Base-by-base conservation (phyloP, 2,329 filamentous ascomycete species). In the Daldinia sp. region DNA sequence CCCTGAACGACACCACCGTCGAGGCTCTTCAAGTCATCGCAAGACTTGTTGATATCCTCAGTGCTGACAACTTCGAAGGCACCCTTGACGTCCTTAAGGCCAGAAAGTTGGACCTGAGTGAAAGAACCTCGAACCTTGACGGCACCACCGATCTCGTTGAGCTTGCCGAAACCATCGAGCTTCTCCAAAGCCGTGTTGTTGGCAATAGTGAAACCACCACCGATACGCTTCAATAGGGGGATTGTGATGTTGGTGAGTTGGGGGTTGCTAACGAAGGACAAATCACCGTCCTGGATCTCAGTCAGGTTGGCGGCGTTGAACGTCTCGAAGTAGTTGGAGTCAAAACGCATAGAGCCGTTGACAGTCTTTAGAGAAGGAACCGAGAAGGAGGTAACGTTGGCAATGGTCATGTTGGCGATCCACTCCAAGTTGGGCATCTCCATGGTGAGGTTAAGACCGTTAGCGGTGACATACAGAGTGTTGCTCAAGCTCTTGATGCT, bases 111-210 rank as follows among this genome's bases (percentile, higher is more conserved):
- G 69, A 95, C 88, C 63, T 86, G 83, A 67, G 87, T 85, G 79
- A 97, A 96, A 82, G 88, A 90, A 73, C 95, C 95, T 72, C 89
- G 88, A 77, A 97, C 87, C 77, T 93, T 90, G 74, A 98, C 83
- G 72, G 92, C 93, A 80, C 94, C 94, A 68, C 83, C 85, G 61
- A 97, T 87, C 57, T 81, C 85, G 74, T 85, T 75, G 25, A 99
- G 85, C 68, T 82, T 76, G 64, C 85, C 83, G 80, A 98, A 91
- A 30, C 87, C 87, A 68, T 85, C 78, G 58, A 97, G 83, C 63
- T 81, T 76, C 58, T 79, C 71, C 30, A 97, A 85, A 58, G 83
- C 81, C 64, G 92, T 92, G 89, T 98, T 97, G 87, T 97, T 96
- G 79, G 73, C 90, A 74, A 99, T 87, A 71, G 90, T 88, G 76